Base-by-base conservation (phyloP, 371 early-diverging fungal genomes). In the Globomyces sp. region DNA sequence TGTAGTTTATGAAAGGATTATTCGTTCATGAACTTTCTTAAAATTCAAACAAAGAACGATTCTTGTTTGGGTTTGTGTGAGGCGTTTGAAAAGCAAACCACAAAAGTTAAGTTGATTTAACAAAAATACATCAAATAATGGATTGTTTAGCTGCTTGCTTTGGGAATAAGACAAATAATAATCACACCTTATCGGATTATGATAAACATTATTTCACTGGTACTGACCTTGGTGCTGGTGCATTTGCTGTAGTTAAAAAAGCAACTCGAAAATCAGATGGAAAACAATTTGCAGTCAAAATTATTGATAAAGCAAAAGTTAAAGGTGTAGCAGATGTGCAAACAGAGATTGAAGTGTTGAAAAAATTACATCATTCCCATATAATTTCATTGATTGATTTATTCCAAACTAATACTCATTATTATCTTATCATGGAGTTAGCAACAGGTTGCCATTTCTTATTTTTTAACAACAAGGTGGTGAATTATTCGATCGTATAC, bases 351-450 rank as follows among this genome's bases (percentile, higher is more conserved):
- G 82, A 83, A 51, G 79, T 90, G 36, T 73, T 92, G 48, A 82
- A 81, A 71, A 81, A 86, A 73, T 83, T 92, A 6, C 79, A 86
- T 49, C 95, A 96, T 80, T 87, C 86, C 13, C 86, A 95, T 78
- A 87, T 96, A 50, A 89, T 94, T 70, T 77, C 81, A 53, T 85
- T 94, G 57, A 76, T 84, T 51, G 96, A 95, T 75, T 85, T 87
- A 76, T 93, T 86, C 74, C 90, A 90, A 66, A 86, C 89, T 60
- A 86, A 86, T 70, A 85, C 86, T 66, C 89, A 92, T 73, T 89
- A 91, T 72, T 93, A 93, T 74, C 75, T 96, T 6, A 94, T 96
- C 41, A 94, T 92, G 80, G 89, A 94, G 69, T 78, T 95, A 85
- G 80, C 80, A 10, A 75, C 74, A 0, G 79, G 77, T 68, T 6